Evolutionary conservation across 2,329 filamentous ascomycete genomes (phyloP), one percentile per base, ranked within the genome.

Genomic region (Davidsoniella virescens): DNA sequence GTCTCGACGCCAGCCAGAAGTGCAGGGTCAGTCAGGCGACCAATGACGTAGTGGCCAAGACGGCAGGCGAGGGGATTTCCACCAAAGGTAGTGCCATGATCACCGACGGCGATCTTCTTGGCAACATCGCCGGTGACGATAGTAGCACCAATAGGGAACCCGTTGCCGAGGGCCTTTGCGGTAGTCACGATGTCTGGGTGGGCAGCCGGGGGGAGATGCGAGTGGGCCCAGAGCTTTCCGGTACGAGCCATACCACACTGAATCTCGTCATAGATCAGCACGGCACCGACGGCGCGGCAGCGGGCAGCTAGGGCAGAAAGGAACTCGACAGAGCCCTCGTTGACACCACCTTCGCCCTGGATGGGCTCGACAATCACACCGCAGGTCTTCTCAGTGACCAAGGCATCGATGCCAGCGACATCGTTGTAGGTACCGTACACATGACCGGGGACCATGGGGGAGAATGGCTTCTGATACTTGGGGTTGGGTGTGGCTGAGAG

Each of bases 361-460:
- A 98, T 94, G 7, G 92, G 92, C 71, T 98, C 92, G 43, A 98
- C 76, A 52, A 98, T 88, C 17, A 98, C 92, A 61, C 87, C 88
- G 59, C 88, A 95, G 0, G 92, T 96, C 57, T 80, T 78, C 17
- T 87, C 79, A 0, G 82, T 94, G 26, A 98, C 80, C 16, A 94
- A 69, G 1, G 73, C 73, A 16, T 80, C 68, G 49, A 98, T 75
- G 14, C 71, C 80, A 2, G 69, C 73, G 10, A 90, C 68, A 61
- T 96, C 82, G 62, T 98, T 96, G 70, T 81, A 93, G 6, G 70
- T 81, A 48, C 87, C 90, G 61, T 92, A 87, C 61, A 71, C 79
- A 70, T 94, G 96, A 2, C 92, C 92, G 0, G 92, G 90, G 1
- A 98, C 70, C 88, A 98, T 95, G 37, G 92, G 92, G 12, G 85